Conservation (phyloP, 768 basidiomycete species). For the Austroboletus festivus region DNA sequence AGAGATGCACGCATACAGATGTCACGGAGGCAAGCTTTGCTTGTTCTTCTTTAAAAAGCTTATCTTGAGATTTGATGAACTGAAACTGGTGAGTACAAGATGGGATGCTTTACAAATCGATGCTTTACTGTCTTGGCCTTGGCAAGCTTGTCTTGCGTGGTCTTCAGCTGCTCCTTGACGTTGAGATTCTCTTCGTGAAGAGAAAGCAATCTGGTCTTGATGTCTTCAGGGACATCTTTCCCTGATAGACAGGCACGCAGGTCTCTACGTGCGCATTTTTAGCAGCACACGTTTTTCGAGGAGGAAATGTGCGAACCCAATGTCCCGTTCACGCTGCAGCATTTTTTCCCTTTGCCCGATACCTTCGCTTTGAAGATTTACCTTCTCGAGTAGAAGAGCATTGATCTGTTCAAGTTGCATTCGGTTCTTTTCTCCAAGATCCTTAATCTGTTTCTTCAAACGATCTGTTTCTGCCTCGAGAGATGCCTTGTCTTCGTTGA, state of each 20-base stretch:
- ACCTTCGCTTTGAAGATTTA: conserved; percentile 85
- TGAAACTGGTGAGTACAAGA: conserved; percentile 29
- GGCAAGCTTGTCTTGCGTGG: conserved; percentile 67
- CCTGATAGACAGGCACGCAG: conserved; percentile 73
- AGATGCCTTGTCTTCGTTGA: conserved; percentile 80
- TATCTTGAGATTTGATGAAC: conserved; percentile 94
- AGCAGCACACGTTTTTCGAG: background rate
- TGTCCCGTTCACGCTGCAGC: conserved; percentile 82
- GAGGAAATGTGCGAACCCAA: conserved; percentile 52
- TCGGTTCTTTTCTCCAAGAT: conserved; percentile 76
- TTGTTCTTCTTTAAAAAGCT: conserved; percentile 79
- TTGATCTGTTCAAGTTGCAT: conserved; percentile 92
- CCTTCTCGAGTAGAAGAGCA: conserved; percentile 83
- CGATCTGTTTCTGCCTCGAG: conserved; percentile 67
- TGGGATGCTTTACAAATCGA: background rate
- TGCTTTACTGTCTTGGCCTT: conserved; percentile 70
- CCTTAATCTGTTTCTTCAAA: conserved; percentile 64
- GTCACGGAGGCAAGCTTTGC: conserved; percentile 48
- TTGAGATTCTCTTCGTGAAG: conserved; percentile 76
- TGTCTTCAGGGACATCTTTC: conserved; percentile 77
- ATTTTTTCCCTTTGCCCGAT: conserved; percentile 85
- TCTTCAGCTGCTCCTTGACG: conserved; percentile 70
- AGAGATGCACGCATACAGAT: conserved; percentile 37
- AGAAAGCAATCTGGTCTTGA: conserved; percentile 68
- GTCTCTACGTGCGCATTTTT: conserved; percentile 47